Evolutionary conservation across 2,329 filamentous ascomycete species (phyloP), one percentile per base, ranked within the genome.

Genomic region (Aspergillus sp.): DNA sequence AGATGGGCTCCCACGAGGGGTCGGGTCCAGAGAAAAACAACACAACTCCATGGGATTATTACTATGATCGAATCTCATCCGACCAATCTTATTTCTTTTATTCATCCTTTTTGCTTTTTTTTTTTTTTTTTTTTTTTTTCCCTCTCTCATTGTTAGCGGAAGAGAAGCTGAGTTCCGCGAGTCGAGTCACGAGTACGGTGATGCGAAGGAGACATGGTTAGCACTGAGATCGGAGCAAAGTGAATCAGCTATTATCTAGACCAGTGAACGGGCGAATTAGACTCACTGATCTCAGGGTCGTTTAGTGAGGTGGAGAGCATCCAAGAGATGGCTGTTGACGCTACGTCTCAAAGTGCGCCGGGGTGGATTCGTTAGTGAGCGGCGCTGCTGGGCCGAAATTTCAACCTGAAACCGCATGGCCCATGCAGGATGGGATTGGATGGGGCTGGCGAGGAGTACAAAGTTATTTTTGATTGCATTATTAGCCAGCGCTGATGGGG

Each of bases 261-360:
- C 4, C 26, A 9, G 33, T 5, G 5, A 28, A 8, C 34, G 29
- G 34, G 31, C 26, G 32, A 38, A 38, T 39, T 27, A 33, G n/a
- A 34, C 19, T 29, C 27, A 10, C 19, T 7, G 42, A 34, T 36
- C 40, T 40, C 28, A 33, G 19, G 38, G 27, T 40, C 31, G 50
- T 12, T 51, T 49, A 48, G 48, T 28, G 44, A 27, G 37, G 44
- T 47, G 43, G 43, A 47, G 50, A 38, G 33, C 27, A 19, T 39
- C 45, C 46, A 49, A 52, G 42, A 37, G 39, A 44, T 34, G 42
- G 40, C 42, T 39, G 44, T 45, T 44, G 43, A 47, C 29, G 10
- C 9, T 27, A 49, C 30, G 54, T 57, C 53, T 57, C 54, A 57
- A 38, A 33, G 49, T 54, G 47, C 52, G 41, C 41, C 47, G 36